Base-by-base conservation (phyloP, 768 basidiomycete genomes). In the Termitomyces bulborhizus region DNA sequence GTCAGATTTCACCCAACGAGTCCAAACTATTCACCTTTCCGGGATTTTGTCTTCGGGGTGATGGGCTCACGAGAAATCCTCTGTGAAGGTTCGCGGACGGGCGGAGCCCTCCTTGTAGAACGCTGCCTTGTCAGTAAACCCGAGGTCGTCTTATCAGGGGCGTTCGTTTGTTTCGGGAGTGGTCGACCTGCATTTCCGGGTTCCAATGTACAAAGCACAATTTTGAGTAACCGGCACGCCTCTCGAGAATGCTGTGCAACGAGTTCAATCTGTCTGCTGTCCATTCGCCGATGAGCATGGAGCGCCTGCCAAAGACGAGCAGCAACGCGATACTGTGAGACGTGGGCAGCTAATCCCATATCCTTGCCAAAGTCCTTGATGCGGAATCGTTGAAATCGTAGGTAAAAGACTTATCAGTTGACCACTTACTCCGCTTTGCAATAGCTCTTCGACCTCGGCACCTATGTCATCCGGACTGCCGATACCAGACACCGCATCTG, bases 261-360 rank as follows among this genome's bases (percentile, higher is more conserved):
- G 1, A 76, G 62, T 0, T 67, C 54, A 53, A 70, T 74, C 63
- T 81, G 77, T 24, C 78, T 68, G 0, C 68, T 57, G 53, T 79
- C 74, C 8, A 66, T 70, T 5, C 70, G 73, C 13, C 82, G 79
- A 67, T 93, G 90, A 18, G 82, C 77, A 62, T 89, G 84, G 18
- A 94, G 70, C 0, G 85, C 83, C 44, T 82, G 70, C 84, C 86
- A 88, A 26, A 94, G 73, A 62, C 88, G 81, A 0, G 77, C 72
- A 1, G 76, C 68, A 1, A 81, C 76, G 29, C 71, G 75, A 61
- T 85, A 83, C 62, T 88, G 82, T 6, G 60, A 52, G 27, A 64
- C 61, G 49, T 71, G 76, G 12, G 57, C 57, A 3, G 65, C 63
- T 18, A 80, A 64, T 0, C 55, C 62, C 1, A 45, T 47, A 57